These are phyloP conservation scores for Trametes elegans DNA, from an alignment of 768 basidiomycete species.

Conservation along the genomic window DNA sequence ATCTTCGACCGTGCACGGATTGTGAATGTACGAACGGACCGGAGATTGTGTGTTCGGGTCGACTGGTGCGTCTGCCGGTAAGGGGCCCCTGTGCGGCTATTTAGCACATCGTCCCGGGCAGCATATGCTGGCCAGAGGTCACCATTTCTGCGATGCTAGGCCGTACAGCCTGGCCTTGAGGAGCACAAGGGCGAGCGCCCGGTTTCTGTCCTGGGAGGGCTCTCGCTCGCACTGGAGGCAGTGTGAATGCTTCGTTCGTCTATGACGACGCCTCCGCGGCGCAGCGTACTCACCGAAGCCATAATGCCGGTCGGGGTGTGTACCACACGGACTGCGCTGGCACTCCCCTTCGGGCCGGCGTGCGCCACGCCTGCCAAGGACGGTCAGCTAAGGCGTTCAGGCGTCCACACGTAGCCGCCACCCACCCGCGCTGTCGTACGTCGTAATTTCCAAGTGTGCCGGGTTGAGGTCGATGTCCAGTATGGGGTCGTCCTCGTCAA, in stretches of 20 bases:
- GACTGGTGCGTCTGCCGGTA: constrained; percentile 9
- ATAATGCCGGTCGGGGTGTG: constrained; percentile 20
- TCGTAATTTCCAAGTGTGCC: constrained; percentile 17
- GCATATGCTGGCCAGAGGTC: background rate
- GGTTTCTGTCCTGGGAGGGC: constrained; percentile 7
- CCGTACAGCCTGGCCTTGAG: constrained; percentile 20
- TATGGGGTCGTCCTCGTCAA: constrained; percentile 11
- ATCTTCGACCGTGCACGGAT: constrained; percentile 18
- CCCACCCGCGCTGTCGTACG: constrained; percentile 12
- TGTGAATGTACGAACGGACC: constrained; percentile 19
- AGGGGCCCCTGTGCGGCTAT: constrained; percentile 3
- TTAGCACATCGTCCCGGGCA: background rate
- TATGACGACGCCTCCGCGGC: background rate
- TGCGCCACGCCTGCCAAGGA: background rate
- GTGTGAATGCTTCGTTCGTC: background rate
- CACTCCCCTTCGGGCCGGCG: constrained; percentile 11
- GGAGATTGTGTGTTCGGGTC: constrained; percentile 12
- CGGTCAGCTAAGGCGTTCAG: background rate
- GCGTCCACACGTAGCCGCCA: background rate
- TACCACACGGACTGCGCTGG: constrained; percentile 16
- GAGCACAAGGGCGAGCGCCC: constrained; percentile 10
- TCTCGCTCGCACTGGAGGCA: constrained; percentile 16
- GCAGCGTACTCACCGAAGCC: constrained; percentile 13
- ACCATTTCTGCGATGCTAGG: constrained; percentile 18
- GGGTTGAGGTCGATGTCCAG: constrained; percentile 13